These are phyloP conservation scores for Pisolithus albus DNA, from an alignment of 768 basidiomycete species.

Conservation along the genomic window DNA sequence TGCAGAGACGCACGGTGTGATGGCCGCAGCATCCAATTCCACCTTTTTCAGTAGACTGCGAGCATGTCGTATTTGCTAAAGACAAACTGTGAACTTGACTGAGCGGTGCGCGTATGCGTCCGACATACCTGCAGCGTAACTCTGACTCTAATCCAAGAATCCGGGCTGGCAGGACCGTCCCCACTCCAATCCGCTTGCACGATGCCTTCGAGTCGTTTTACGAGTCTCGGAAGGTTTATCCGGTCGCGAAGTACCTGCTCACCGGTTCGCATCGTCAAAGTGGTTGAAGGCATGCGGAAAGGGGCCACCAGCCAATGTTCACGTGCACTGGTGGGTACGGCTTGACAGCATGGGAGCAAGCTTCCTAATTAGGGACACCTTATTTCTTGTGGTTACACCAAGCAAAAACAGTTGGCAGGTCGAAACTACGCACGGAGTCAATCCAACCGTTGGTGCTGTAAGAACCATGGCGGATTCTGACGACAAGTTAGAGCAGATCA, in stretches of 20 bases:
- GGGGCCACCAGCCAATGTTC: background rate
- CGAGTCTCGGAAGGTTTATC: conserved; percentile 58
- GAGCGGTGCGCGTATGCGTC: background rate
- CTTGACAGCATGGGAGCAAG: conserved; percentile 13
- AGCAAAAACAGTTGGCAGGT: background rate
- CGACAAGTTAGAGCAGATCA: conserved; percentile 14
- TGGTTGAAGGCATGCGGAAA: conserved; percentile 1
- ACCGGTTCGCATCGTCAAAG: conserved; percentile 21
- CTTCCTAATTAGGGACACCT: conserved; percentile 13
- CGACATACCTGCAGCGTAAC: conserved; percentile 48
- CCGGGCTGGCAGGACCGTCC: conserved; percentile 16
- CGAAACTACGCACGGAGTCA: background rate
- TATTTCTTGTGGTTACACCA: too few relatives aligned
- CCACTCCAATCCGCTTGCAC: conserved; percentile 33
- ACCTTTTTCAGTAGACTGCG: conserved; percentile 51
- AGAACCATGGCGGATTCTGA: conserved; percentile 17
- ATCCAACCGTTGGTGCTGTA: background rate
- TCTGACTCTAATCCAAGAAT: conserved; percentile 51
- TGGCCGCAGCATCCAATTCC: conserved; percentile 41
- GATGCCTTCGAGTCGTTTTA: conserved; percentile 55
- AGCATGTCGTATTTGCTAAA: conserved; percentile 49
- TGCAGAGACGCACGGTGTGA: conserved; percentile 33
- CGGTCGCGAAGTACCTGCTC: conserved; percentile 46
- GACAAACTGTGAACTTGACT: background rate
- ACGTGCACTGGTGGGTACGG: too few relatives aligned